Percentiles rank a stretch among this genome's conserved stretches.
Evolutionary conservation across 2,329 filamentous ascomycete species (phyloP).

Genomic region (Phialemoniopsis sp.): DNA sequence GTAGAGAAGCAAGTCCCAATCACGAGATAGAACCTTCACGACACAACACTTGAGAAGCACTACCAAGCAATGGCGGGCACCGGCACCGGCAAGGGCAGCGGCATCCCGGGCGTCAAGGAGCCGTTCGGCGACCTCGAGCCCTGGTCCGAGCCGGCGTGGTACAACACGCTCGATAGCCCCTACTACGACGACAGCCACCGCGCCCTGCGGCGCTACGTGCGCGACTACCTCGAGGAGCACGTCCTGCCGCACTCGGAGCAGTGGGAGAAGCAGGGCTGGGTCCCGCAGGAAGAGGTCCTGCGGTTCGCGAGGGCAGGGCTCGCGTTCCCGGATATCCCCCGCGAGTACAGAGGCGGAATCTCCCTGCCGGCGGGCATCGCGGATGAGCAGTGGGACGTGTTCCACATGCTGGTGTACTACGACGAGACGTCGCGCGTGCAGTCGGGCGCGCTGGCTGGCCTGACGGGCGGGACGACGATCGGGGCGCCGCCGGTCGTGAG

Average conservation of each 20-base stretch:
- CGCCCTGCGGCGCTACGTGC: slow-evolving; percentile 49
- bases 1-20: no score
- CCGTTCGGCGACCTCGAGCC: slow-evolving; percentile 2
- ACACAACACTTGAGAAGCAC: no score
- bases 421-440: slow-evolving; percentile 53
- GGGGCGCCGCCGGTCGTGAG: slow-evolving; percentile 61
- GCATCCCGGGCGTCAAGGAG: no score
- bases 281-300: slow-evolving; percentile 35
- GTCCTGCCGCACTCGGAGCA: slow-evolving; percentile 55
- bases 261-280: slow-evolving; percentile 57
- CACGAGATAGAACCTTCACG: no score
- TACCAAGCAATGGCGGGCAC: no score
- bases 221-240: slow-evolving; percentile 54
- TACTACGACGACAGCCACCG: slow-evolving; percentile 63
- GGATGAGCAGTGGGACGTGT: slow-evolving; percentile 46
- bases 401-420: slow-evolving; percentile 48
- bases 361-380: slow-evolving; percentile 39
- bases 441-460: slow-evolving; percentile 51
- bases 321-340: slow-evolving; percentile 26
- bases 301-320: slow-evolving; percentile 33
- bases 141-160: slow-evolving; percentile 21
- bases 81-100: no score
- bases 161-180: slow-evolving; percentile 27
- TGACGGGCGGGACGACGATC: slow-evolving; percentile 58
- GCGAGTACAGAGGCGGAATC: slow-evolving; percentile 30